A percentile compares a stretch with the other conserved stretches of the same genome.
phyloP scores from a whole-genome alignment of 495 filamentous ascomycete genomes.

The Talaromyces adpressus region DNA sequence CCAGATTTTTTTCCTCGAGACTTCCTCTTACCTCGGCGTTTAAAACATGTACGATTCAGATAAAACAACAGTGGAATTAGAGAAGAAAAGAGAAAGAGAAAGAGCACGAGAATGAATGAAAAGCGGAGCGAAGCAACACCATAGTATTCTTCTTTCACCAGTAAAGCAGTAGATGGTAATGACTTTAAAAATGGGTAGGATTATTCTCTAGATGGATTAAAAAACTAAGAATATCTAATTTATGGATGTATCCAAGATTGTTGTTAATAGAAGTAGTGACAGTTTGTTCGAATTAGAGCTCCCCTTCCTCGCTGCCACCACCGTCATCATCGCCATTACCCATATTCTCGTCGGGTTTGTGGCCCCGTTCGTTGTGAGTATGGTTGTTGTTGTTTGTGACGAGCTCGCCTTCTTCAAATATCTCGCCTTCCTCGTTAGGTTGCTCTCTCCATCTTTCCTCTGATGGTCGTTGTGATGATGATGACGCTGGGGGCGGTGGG shows the following conservation, averaged over 20 bases:
- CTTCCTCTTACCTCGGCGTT: not conserved
- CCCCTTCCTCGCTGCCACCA: constrained; percentile 38
- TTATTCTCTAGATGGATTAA: not conserved
- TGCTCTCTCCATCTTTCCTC: constrained; percentile 1
- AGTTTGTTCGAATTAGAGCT: constrained; percentile 18
- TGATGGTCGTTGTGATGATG: not conserved
- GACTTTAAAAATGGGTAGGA: not conserved
- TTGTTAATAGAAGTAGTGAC: no score
- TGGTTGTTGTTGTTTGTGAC: not conserved
- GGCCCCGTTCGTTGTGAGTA: not conserved
- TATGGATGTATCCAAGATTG: not conserved
- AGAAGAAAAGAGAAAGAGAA: not conserved
- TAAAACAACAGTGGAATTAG: not conserved
- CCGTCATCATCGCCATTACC: constrained; percentile 32
- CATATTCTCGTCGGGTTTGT: constrained; percentile 1
- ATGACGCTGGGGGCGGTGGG: not conserved
- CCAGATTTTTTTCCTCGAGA: not conserved
- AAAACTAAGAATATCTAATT: not conserved
- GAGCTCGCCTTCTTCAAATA: constrained; percentile 10
- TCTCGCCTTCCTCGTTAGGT: constrained; percentile 7
- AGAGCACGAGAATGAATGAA: not conserved
- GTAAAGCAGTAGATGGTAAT: not conserved
- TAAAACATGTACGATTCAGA: not conserved
- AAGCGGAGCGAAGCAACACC: not conserved
- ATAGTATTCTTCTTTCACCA: not conserved